Base-by-base conservation (phyloP, 768 basidiomycete species). In the Lactifluus subvellereus region DNA sequence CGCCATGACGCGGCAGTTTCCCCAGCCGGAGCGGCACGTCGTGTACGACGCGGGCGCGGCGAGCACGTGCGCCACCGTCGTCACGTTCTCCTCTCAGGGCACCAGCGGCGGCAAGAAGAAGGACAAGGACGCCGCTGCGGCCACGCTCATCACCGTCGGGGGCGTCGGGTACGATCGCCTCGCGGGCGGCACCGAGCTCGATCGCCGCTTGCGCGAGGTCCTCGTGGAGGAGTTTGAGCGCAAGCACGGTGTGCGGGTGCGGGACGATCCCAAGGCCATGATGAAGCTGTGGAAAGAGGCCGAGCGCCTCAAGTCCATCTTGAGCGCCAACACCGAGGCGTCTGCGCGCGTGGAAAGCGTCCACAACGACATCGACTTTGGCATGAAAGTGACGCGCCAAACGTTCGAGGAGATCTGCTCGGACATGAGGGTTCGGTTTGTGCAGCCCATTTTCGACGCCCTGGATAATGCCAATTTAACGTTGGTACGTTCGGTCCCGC, bases 241-340 rank as follows among this genome's bases (percentile, higher is more conserved):
- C 54, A 89, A 88, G 74, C 78, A 88, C 62, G 83, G 83, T 68
- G 82, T 75, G 72, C 84, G 87, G 65, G 81, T 94, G 42, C 81
- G 83, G 33, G 77, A 78, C 66, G 91, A 95, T 70, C 84, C 85
- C 71, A 81, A 86, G 59, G 95, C 88, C 1, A 89, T 97, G 87
- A 89, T 91, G 5, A 96, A 95, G 74, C 77, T 98, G 6, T 89
- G 91, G 84, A 96, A 95, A 72, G 97, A 99, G 74, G 92, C 96
- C 1, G 84, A 83, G 18, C 83, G 95, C 62, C 83, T 98, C 68
- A 99, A 98, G 77, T 80, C 86, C 8, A 89, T 99, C 67, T 75
- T 99, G 63, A 97, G 94, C 72, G 97, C 96, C 42, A 99, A 99
- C 71, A 78, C 79, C 14, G 94, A 96, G 37, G 88, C 88, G 7